Percentiles rank a stretch among this genome's conserved stretches.
Conservation (phyloP, 495 filamentous ascomycete species). For the Penicillium maclennaniae region DNA sequence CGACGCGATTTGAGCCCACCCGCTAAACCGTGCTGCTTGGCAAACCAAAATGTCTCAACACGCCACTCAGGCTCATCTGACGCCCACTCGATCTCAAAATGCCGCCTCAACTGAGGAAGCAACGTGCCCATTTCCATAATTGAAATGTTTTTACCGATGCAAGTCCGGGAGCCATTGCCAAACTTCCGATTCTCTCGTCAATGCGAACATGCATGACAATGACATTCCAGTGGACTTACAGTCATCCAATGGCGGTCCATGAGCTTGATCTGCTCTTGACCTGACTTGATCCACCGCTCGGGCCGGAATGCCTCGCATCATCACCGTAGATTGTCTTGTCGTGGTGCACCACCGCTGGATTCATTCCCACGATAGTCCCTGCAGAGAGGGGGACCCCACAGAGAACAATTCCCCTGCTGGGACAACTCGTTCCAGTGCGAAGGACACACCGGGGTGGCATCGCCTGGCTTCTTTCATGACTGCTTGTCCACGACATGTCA, state of each 20-base stretch:
- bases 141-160: slow-evolving; percentile 20
- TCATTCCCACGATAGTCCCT: slow-evolving; percentile 24
- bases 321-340: slow-evolving; percentile 42
- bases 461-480: slow-evolving; percentile 23
- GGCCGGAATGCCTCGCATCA: slow-evolving; percentile 48
- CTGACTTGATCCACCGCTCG: slow-evolving; percentile 47
- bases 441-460: slow-evolving; percentile 10
- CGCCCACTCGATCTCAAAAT: slow-evolving; percentile 15
- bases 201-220: background rate
- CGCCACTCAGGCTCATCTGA: slow-evolving; percentile 11
- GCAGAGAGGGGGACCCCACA: slow-evolving; percentile 10
- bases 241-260: slow-evolving; percentile 14
- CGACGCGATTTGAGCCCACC: slow-evolving; percentile 4
- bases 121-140: slow-evolving; percentile 15
- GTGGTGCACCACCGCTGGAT: slow-evolving; percentile 24
- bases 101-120: slow-evolving; percentile 7
- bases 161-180: slow-evolving; percentile 14
- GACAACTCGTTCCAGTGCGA: slow-evolving; percentile 14
- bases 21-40: slow-evolving; percentile 14
- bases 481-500: slow-evolving; percentile 3
- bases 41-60: slow-evolving; percentile 17
- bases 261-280: slow-evolving; percentile 20
- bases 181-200: slow-evolving; percentile 6
- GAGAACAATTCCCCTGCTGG: slow-evolving; percentile 12
- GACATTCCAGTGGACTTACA: background rate